Base-by-base conservation (phyloP, 805 yeast genomes). In the Candida berthetii region DNA sequence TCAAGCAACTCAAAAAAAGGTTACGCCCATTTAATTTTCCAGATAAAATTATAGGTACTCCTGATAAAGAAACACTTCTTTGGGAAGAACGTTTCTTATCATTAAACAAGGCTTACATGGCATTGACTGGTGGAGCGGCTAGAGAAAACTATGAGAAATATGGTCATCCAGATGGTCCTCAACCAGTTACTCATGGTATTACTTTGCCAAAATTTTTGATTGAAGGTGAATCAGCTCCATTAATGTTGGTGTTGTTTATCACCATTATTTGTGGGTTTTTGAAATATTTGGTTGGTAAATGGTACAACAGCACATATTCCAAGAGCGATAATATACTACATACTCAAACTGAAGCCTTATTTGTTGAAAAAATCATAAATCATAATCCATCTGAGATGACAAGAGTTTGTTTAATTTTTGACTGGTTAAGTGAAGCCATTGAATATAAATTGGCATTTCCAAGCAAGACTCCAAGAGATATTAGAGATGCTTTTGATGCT, bases 101-200 rank as follows among this genome's bases (percentile, higher is more conserved):
- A 50, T 84, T 93, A 53, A 83, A 86, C 44, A 85, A 86, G 63
- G 99, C 99, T 20, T 89, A 95, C 66, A 85, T 89, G 63, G 87
- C 99, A 0, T 74, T 93, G 48, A 95, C 99, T 13, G 98, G 95
- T 63, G 96, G 87, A 52, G 74, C 71, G 10, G 80, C 86, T 3
- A 84, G 79, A 53, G 86, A 85, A 52, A 93, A 93, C 60, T 89
- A 76, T 61, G 68, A 82, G 53, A 81, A 78, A 52, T 93, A 83
- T 56, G 99, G 99, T 38, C 96, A 95, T 60, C 99, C 99, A 4
- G 99, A 93, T 66, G 99, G 99, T 35, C 96, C 95, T 34, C 96
- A 87, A 62, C 86, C 85, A 22, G 73, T 83, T 16, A 68, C 83
- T 17, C 96, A 88, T 60, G 99, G 99, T 47, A 89, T 93, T 61